Conservation (phyloP, 108 stramenopile genomes). For the Epipyxis sp. region DNA sequence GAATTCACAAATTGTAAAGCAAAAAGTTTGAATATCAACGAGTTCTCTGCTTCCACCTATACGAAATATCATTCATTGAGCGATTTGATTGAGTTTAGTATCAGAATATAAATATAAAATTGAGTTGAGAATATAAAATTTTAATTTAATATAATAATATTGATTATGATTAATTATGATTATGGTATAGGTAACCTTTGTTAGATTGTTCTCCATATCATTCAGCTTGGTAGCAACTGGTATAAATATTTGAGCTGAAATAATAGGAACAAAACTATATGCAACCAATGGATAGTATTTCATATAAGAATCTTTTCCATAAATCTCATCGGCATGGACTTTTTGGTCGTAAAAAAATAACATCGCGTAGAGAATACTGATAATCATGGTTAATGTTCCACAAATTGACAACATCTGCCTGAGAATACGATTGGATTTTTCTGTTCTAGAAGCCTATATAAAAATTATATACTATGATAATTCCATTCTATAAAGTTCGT, state of each 20-base stretch:
- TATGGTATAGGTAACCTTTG: not conserved
- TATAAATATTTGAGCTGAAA: no score
- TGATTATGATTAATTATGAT: not conserved
- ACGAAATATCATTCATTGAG: constrained; percentile 27
- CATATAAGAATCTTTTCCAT: no score
- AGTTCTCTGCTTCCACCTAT: no score
- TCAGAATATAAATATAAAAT: constrained; percentile 18
- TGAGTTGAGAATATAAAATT: not conserved
- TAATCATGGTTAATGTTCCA: not conserved
- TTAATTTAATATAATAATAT: not conserved
- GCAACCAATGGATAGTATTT: no score
- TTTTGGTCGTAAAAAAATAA: not conserved
- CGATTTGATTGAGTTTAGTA: constrained; percentile 43
- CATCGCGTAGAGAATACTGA: not conserved
- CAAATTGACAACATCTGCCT: not conserved
- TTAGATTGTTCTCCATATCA: no score
- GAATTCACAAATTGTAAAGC: constrained; percentile 51
- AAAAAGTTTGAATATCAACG: constrained; percentile 49
- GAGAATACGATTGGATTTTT: not conserved
- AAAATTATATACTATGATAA: no score
- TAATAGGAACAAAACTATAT: no score
- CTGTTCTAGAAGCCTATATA: not conserved
- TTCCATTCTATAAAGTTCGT: no score
- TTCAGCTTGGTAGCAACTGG: no score
- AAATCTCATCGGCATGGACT: not conserved